Percentiles rank a stretch among this genome's conserved stretches.
These are phyloP conservation scores for Auriscalpium orientale DNA, from an alignment of 768 basidiomycete species.

Conservation along the genomic window DNA sequence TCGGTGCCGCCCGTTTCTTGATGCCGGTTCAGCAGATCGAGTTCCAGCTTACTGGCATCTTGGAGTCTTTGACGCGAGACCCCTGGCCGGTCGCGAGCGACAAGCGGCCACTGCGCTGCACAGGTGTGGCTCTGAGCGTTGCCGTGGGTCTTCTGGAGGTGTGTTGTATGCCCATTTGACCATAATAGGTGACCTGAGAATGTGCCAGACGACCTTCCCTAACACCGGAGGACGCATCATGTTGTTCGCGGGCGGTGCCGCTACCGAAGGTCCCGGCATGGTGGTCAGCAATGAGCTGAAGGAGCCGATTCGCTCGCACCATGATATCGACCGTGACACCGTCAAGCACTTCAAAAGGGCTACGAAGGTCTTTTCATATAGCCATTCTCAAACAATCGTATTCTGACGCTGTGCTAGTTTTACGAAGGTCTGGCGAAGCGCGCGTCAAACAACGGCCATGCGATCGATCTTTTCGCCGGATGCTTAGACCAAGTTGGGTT, in stretches of 20 bases:
- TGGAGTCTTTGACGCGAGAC: constrained; percentile 82
- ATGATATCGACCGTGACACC: constrained; percentile 95
- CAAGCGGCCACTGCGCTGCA: constrained; percentile 87
- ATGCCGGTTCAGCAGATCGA: constrained; percentile 90
- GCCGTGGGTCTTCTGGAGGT: constrained; percentile 90
- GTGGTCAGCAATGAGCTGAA: constrained; percentile 93
- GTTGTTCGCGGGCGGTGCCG: constrained; percentile 92
- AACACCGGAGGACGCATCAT: constrained; percentile 96
- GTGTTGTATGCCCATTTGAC: constrained; percentile 7
- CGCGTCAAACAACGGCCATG: constrained; percentile 90
- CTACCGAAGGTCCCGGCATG: constrained; percentile 95
- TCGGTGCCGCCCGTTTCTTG: constrained; percentile 86
- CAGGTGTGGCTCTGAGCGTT: constrained; percentile 89
- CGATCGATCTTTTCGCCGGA: constrained; percentile 91
- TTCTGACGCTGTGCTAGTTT: constrained; percentile 48
- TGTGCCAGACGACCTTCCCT: constrained; percentile 72
- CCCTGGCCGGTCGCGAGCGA: constrained; percentile 98
- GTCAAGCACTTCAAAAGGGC: constrained; percentile 98
- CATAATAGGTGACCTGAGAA: neutral
- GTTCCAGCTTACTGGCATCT: constrained; percentile 89
- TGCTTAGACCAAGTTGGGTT: constrained; percentile 97
- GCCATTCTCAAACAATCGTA: constrained; percentile 3
- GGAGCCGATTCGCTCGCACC: constrained; percentile 96
- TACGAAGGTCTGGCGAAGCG: constrained; percentile 93
- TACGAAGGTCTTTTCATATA: constrained; percentile 60